These are phyloP conservation scores for Triangularia verruculosa DNA, from an alignment of 2,329 filamentous ascomycete genomes.

Conservation along the genomic window DNA sequence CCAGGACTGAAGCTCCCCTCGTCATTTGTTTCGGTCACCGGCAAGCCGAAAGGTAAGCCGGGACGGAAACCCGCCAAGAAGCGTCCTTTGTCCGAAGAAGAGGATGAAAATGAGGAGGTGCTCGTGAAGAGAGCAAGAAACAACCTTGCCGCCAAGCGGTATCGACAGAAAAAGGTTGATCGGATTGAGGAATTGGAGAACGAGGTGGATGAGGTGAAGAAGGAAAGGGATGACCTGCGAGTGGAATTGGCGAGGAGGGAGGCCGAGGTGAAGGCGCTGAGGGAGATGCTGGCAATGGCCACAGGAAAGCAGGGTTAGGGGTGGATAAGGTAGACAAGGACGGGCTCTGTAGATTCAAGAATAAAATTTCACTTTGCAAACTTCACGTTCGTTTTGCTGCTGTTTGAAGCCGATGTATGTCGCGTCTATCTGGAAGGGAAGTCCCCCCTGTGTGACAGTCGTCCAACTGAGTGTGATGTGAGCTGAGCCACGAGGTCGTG, in stretches of 20 bases:
- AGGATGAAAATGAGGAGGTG: slow-evolving; percentile 25
- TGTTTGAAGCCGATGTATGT: too few species aligned
- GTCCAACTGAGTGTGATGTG: background rate
- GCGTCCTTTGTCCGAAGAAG: background rate
- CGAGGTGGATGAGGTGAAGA: slow-evolving; percentile 48
- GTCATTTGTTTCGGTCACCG: background rate
- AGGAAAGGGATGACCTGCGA: slow-evolving; percentile 56
- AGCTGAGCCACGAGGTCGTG: too few species aligned
- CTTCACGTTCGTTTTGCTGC: too few species aligned
- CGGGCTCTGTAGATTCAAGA: too few species aligned
- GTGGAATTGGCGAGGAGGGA: slow-evolving; percentile 56
- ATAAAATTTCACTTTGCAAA: too few species aligned
- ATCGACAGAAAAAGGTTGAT: slow-evolving; percentile 62
- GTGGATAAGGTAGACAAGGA: too few species aligned
- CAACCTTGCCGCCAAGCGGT: slow-evolving; percentile 60
- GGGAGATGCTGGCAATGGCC: slow-evolving; percentile 37
- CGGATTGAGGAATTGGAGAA: slow-evolving; percentile 55
- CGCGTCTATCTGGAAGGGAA: too few species aligned
- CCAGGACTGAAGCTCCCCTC: slow-evolving; percentile 21
- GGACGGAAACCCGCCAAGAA: slow-evolving; percentile 20
- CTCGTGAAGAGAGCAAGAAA: slow-evolving; percentile 56
- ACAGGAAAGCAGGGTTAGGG: slow-evolving; percentile 5
- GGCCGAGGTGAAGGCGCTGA: slow-evolving; percentile 56
- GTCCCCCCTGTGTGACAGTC: too few species aligned
- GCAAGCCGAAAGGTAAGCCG: slow-evolving; percentile 10